Conservation (phyloP, 1,284 basidiomycete species). For the Trichosporon asahii region DNA sequence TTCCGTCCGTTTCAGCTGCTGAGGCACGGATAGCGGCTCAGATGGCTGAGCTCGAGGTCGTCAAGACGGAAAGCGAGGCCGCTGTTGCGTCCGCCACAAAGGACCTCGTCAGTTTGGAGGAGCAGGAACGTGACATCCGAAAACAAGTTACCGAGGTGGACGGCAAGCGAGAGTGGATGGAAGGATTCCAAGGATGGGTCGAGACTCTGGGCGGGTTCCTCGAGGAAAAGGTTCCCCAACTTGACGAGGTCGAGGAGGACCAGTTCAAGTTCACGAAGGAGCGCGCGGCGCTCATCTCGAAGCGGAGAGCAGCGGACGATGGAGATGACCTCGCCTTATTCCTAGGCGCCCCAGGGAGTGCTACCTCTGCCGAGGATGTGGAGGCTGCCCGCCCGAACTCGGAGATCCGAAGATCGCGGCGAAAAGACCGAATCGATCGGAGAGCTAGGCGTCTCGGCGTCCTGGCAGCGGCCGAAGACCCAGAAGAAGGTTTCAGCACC, state of each 20-base stretch:
- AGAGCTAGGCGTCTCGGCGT: slow-evolving; percentile 55
- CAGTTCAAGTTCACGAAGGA: slow-evolving; percentile 71
- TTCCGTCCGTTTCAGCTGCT: slow-evolving; percentile 67
- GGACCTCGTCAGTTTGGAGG: slow-evolving; percentile 68
- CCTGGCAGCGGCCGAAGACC: background rate
- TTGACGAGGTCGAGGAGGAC: slow-evolving; percentile 83
- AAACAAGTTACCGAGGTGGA: slow-evolving; percentile 74
- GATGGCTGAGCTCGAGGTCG: slow-evolving; percentile 57
- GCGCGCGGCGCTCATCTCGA: slow-evolving; percentile 64
- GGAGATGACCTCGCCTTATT: slow-evolving; percentile 76
- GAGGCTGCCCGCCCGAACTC: slow-evolving; percentile 49
- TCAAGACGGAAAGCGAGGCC: slow-evolving; percentile 43
- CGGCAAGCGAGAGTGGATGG: slow-evolving; percentile 80
- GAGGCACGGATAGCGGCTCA: slow-evolving; percentile 64
- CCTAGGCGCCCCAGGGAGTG: slow-evolving; percentile 58
- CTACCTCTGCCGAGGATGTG: slow-evolving; percentile 47
- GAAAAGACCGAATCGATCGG: slow-evolving; percentile 55
- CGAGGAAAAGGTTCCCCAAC: slow-evolving; percentile 82
- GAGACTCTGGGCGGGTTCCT: slow-evolving; percentile 83
- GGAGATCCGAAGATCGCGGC: slow-evolving; percentile 58
- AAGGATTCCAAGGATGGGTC: slow-evolving; percentile 76
- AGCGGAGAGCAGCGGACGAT: slow-evolving; percentile 68
- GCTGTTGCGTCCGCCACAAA: slow-evolving; percentile 51
- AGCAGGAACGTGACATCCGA: slow-evolving; percentile 73
- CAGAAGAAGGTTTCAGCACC: slow-evolving; percentile 79